Evolutionary conservation across 2,329 filamentous ascomycete species (phyloP).

Genomic region (Sporothrix phasma): DNA sequence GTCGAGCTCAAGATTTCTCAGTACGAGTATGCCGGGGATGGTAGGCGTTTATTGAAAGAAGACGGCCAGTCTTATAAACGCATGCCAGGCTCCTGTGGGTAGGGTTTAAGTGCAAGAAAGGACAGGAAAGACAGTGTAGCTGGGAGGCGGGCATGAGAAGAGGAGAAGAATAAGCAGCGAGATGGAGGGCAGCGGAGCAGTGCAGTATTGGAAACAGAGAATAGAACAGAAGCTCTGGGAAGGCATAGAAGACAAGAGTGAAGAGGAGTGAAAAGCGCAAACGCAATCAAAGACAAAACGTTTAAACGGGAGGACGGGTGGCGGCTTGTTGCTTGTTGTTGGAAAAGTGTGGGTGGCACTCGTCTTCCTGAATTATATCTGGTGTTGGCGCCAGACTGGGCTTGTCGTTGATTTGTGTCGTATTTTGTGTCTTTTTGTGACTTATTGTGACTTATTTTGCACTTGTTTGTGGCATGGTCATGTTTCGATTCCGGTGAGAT

Average conservation of each 20-base stretch:
- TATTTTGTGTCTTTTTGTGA: neutral
- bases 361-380: neutral
- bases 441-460: too few relatives aligned
- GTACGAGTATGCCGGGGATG: slow-evolving; percentile 26
- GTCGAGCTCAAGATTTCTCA: slow-evolving; percentile 23
- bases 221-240: neutral
- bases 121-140: neutral
- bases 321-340: slow-evolving; percentile 17
- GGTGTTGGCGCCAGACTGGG: slow-evolving; percentile 6
- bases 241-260: neutral
- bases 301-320: slow-evolving; percentile 17
- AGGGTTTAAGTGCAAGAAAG: neutral
- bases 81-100: neutral
- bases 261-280: slow-evolving; percentile 2
- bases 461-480: too few relatives aligned
- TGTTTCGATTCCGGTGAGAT: neutral
- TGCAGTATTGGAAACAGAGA: neutral
- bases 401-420: neutral
- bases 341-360: slow-evolving; percentile 16
- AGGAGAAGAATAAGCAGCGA: slow-evolving; percentile 11
- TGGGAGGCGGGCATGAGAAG: neutral
- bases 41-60: slow-evolving; percentile 38
- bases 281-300: slow-evolving; percentile 18
- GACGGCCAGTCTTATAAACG: slow-evolving; percentile 16
- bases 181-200: neutral